Evolutionary conservation across 345 rosid species (phyloP).

Genomic region (Anacardium occidentale): DNA sequence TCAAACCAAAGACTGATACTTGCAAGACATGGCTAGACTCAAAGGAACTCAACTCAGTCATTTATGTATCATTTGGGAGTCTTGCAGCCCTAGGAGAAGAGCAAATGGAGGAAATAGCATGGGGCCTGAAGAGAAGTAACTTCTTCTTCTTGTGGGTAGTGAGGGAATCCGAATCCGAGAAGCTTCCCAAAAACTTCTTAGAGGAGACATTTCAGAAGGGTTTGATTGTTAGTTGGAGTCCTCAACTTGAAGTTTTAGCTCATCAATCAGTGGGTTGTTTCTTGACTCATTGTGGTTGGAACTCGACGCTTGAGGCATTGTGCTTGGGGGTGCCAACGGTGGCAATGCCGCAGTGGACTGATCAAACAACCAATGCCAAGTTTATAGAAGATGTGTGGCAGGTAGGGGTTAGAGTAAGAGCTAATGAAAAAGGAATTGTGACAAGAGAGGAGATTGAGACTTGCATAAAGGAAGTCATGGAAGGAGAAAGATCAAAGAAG

Average conservation of each 20-base stretch:
- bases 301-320: constrained; percentile 30
- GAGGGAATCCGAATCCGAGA: constrained; percentile 45
- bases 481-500: too few relatives aligned
- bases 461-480: constrained; percentile 38
- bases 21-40: constrained; percentile 50
- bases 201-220: constrained; percentile 40
- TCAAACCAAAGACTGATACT: constrained; percentile 26
- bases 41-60: constrained; percentile 44
- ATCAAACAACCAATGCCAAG: constrained; percentile 31
- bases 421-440: constrained; percentile 32
- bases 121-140: constrained; percentile 37
- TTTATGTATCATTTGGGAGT: constrained; percentile 62
- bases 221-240: constrained; percentile 50
- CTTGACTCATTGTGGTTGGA: constrained; percentile 57
- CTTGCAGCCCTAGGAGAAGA: constrained; percentile 38
- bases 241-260: constrained; percentile 47
- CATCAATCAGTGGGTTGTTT: constrained; percentile 48
- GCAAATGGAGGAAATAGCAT: constrained; percentile 52
- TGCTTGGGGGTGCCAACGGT: constrained; percentile 29
- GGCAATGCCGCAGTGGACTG: constrained; percentile 32
- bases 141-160: constrained; percentile 55
- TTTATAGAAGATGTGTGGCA: constrained; percentile 44
- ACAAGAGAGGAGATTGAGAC: constrained; percentile 38
- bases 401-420: constrained; percentile 30
- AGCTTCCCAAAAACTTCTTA: constrained; percentile 32